These are phyloP conservation scores for Cerioporus squamosus DNA, from an alignment of 1,284 basidiomycete genomes.

Conservation along the genomic window DNA sequence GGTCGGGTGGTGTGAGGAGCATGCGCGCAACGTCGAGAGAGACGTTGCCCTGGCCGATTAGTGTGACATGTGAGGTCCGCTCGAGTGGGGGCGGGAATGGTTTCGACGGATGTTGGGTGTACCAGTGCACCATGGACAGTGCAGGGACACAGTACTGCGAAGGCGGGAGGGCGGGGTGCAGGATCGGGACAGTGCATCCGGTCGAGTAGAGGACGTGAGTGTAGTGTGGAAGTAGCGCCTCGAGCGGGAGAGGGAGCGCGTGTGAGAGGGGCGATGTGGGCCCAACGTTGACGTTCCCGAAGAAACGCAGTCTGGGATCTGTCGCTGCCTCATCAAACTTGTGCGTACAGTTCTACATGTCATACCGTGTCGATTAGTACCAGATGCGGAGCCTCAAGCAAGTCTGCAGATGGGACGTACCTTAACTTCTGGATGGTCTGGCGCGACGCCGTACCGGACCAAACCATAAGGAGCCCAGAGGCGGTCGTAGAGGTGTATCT, in stretches of 20 bases:
- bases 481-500: conserved; percentile 91
- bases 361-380: too few species aligned
- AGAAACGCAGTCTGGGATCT: conserved; percentile 85
- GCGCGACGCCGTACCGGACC: conserved; percentile 96
- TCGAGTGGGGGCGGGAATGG: conserved; percentile 65
- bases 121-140: conserved; percentile 94
- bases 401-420: conserved; percentile 44
- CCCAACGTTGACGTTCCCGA: conserved; percentile 89
- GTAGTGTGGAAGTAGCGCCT: conserved; percentile 67
- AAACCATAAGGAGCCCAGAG: conserved; percentile 95
- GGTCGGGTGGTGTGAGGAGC: conserved; percentile 71
- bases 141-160: conserved; percentile 74
- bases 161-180: conserved; percentile 57
- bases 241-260: conserved; percentile 59
- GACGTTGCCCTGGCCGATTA: conserved; percentile 97
- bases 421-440: conserved; percentile 99
- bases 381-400: not conserved
- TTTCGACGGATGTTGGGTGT: conserved; percentile 87
- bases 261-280: conserved; percentile 47
- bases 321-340: conserved; percentile 85
- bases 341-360: conserved; percentile 88
- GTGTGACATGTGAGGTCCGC: conserved; percentile 69
- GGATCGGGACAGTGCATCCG: conserved; percentile 71
- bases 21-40: conserved; percentile 94
- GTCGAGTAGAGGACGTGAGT: conserved; percentile 84